These are phyloP conservation scores for Penicillium oxalicum DNA, from an alignment of 2,329 filamentous ascomycete species.

Conservation along the genomic window DNA sequence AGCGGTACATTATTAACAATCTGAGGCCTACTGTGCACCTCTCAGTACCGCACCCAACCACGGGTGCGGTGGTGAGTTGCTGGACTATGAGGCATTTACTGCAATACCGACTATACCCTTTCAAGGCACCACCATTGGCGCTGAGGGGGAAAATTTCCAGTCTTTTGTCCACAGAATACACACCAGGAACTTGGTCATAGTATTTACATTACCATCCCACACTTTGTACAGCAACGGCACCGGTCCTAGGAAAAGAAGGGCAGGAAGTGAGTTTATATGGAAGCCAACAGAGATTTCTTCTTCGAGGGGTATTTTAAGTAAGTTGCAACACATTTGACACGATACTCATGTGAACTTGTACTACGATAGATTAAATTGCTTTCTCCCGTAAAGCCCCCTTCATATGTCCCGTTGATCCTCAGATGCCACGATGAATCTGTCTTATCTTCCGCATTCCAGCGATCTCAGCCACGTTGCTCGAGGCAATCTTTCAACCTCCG, in stretches of 20 bases:
- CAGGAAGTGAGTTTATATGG: too few species aligned
- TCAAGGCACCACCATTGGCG: conserved; percentile 9
- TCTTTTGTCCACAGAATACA: not conserved
- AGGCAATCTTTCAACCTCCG: not conserved
- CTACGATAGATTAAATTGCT: too few species aligned
- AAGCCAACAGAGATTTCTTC: too few species aligned
- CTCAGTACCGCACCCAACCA: too few species aligned
- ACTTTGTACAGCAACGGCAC: too few species aligned
- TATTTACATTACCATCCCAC: not conserved
- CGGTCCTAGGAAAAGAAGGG: too few species aligned
- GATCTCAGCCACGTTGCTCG: not conserved
- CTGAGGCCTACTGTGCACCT: not conserved
- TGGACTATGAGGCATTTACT: conserved; percentile 22
- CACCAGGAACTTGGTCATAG: not conserved
- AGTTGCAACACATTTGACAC: too few species aligned
- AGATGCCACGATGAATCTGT: not conserved
- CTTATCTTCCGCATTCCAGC: conserved; percentile 1
- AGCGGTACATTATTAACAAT: too few species aligned
- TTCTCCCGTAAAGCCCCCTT: too few species aligned
- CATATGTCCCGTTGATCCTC: too few species aligned
- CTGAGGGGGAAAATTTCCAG: not conserved
- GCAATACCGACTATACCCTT: conserved; percentile 10
- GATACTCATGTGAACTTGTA: too few species aligned
- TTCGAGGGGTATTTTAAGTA: too few species aligned
- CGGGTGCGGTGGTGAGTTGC: not conserved